Conservation (phyloP, 164 flowering plant species). For the Euptelea pleiosperma region DNA sequence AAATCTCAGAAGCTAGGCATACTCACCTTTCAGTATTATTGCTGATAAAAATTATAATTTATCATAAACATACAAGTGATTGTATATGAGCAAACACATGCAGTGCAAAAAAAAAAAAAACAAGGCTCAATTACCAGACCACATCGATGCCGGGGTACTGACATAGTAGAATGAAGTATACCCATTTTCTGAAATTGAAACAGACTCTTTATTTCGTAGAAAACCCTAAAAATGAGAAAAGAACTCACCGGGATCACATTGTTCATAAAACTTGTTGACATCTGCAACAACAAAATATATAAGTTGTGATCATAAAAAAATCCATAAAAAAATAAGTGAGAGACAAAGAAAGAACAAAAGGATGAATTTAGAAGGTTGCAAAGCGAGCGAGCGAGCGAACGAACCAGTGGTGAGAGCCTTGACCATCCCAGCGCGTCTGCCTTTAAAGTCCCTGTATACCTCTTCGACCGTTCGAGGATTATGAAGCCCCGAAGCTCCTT, state of each 20-base stretch:
- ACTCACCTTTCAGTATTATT: no score
- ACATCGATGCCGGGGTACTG: no score
- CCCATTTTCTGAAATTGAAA: no score
- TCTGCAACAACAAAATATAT: slow-evolving; percentile 35
- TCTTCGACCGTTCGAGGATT: slow-evolving; percentile 38
- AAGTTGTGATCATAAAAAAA: not conserved
- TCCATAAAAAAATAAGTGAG: not conserved
- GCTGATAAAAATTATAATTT: no score
- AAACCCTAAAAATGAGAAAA: not conserved
- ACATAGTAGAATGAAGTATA: no score
- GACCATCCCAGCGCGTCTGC: slow-evolving; percentile 31
- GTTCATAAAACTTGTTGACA: slow-evolving; percentile 51
- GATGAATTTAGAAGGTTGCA: not conserved
- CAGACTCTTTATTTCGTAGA: no score
- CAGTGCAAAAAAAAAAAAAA: no score
- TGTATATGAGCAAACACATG: no score
- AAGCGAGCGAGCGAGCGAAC: not conserved
- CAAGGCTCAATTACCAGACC: no score
- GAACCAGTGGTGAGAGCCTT: slow-evolving; percentile 39
- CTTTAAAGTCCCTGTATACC: slow-evolving; percentile 36
- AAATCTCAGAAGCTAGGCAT: no score
- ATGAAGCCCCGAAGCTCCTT: not conserved
- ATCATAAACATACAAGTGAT: no score
- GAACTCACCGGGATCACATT: slow-evolving; percentile 67
- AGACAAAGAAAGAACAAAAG: not conserved